Conservation (phyloP, 441 rosid species). For the Metrosideros polymorpha region DNA sequence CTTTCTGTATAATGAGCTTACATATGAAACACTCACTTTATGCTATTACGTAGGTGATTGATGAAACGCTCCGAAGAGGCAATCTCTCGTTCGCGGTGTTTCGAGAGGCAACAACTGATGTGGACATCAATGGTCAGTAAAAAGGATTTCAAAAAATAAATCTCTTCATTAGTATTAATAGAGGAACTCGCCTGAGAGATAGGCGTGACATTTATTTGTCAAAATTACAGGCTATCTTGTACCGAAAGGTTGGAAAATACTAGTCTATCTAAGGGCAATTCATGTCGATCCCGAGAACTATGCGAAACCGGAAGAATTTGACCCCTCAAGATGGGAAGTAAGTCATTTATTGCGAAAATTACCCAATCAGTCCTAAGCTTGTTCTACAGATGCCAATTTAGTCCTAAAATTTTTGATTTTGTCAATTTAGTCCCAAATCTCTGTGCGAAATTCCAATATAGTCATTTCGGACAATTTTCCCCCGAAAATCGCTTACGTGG, state of each 20-base stretch:
- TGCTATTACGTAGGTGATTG: not conserved
- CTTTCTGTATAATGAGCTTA: not conserved
- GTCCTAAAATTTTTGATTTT: too few relatives aligned
- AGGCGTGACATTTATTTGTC: not conserved
- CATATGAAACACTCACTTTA: not conserved
- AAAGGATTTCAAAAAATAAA: not conserved
- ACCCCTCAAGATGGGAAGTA: not conserved
- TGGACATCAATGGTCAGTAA: not conserved
- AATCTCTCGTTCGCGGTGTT: not conserved
- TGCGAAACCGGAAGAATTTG: not conserved
- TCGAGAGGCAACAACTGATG: not conserved
- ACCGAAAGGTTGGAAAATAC: not conserved
- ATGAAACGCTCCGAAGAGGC: not conserved
- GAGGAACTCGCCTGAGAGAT: not conserved
- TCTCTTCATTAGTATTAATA: not conserved
- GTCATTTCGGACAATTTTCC: too few relatives aligned
- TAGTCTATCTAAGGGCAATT: not conserved
- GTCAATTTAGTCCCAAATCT: too few relatives aligned
- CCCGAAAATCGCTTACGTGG: fast-evolving
- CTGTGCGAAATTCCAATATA: too few relatives aligned
- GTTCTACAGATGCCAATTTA: not conserved
- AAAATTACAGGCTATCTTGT: not conserved
- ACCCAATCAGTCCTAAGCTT: not conserved
- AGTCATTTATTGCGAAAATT: not conserved
- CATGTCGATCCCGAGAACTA: not conserved